Conservation (phyloP, 2,329 filamentous ascomycete species). For the Fusarium lyarnte region DNA sequence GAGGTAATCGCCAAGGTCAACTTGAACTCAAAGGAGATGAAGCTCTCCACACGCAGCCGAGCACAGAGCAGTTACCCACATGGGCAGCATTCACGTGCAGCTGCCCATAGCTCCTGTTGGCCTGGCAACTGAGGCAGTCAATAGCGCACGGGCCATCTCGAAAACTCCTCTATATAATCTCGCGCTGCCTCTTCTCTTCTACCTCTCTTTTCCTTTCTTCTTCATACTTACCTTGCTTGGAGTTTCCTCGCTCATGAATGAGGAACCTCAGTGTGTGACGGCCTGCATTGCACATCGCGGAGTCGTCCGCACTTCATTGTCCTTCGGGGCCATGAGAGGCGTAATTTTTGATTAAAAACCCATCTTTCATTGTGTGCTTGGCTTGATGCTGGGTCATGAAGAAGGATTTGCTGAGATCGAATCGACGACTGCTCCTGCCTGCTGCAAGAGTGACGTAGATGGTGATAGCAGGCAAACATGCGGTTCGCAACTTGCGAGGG, state of each 20-base stretch:
- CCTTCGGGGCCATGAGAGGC: constrained; percentile 64
- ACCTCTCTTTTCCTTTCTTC: constrained; percentile 52
- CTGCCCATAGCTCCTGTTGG: neutral
- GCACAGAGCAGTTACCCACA: neutral
- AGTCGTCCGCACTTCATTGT: constrained; percentile 60
- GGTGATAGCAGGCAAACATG: too few relatives aligned
- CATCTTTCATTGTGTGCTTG: constrained; percentile 55
- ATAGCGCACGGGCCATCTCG: neutral
- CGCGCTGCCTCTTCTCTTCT: constrained; percentile 3
- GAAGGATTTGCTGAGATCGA: neutral
- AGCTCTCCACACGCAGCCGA: constrained; percentile 1
- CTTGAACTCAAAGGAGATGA: constrained; percentile 11
- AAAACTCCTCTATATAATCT: constrained; percentile 44
- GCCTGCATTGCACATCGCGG: constrained; percentile 67
- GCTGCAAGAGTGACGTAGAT: neutral
- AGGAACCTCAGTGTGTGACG: constrained; percentile 54
- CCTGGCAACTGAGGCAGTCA: neutral
- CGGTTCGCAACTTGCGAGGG: too few relatives aligned
- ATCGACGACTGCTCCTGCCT: fast-evolving
- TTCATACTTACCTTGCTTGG: constrained; percentile 66
- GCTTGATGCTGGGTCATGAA: constrained; percentile 49
- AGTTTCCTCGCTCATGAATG: constrained; percentile 56
- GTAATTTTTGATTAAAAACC: constrained; percentile 61
- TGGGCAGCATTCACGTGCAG: neutral
- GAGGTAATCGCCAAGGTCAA: constrained; percentile 2